phyloP scores from a whole-genome alignment of 225 moss, liverwort and hornwort genomes.

The Polytrichum formosum region DNA sequence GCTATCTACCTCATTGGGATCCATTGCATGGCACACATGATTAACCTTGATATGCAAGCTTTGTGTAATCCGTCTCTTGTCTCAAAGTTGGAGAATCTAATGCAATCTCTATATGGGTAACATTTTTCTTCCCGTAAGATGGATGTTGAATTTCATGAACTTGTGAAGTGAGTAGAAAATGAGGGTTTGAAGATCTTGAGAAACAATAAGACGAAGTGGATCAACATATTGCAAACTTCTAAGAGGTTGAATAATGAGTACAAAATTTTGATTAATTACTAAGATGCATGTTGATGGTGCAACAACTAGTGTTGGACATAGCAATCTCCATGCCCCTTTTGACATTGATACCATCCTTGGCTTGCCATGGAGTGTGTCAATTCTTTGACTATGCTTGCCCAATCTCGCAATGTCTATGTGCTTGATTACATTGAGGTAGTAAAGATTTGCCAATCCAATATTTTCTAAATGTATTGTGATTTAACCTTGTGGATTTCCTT shows the following conservation, averaged over 20 bases:
- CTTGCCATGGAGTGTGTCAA: not conserved
- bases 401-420: not conserved
- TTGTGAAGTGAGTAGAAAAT: not conserved
- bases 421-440: not conserved
- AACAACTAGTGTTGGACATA: not conserved
- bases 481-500: too few relatives aligned
- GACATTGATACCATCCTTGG: not conserved
- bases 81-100: too few relatives aligned
- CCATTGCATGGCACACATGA: not conserved
- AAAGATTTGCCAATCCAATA: not conserved
- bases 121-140: not conserved
- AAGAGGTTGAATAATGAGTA: not conserved
- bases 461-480: not conserved
- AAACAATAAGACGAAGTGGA: not conserved
- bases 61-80: too few relatives aligned
- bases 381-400: not conserved
- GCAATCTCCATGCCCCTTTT: not conserved
- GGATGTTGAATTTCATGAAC: not conserved
- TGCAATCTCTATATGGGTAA: not conserved
- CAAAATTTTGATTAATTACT: not conserved
- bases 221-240: not conserved
- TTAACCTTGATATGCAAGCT: not conserved
- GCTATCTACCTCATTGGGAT: not conserved
- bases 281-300: not conserved
- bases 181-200: not conserved